A percentile compares a stretch with the other conserved stretches of the same genome.
Conservation (phyloP, 208 protist species). For the Leishmania lainsoni region DNA sequence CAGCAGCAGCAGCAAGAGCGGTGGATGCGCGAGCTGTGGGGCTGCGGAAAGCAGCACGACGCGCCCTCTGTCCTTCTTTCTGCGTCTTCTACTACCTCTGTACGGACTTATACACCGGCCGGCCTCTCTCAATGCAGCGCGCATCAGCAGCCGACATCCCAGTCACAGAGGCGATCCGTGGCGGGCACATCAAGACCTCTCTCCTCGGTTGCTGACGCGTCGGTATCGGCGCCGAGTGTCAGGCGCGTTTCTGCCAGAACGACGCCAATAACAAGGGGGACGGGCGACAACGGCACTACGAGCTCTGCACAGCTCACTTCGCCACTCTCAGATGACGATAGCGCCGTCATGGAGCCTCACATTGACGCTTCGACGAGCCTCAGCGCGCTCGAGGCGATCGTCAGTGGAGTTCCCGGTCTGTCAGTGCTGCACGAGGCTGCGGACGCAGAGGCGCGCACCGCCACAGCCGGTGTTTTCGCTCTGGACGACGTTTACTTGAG, state of each 20-base stretch:
- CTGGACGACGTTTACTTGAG: slow-evolving; percentile 27
- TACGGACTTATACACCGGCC: neutral
- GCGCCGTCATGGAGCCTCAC: neutral
- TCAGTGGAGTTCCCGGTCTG: too few relatives aligned
- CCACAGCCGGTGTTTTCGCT: slow-evolving; percentile 18
- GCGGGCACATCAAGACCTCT: neutral
- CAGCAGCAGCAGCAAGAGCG: neutral
- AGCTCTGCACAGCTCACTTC: neutral
- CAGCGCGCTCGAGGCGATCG: neutral
- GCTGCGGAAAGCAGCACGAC: neutral
- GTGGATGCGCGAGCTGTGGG: slow-evolving; percentile 15
- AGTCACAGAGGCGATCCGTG: neutral
- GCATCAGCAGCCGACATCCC: neutral
- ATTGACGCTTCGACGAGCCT: neutral
- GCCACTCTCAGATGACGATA: neutral
- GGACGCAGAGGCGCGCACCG: neutral
- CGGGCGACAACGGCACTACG: neutral
- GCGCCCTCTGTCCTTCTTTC: neutral
- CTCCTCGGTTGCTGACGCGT: neutral
- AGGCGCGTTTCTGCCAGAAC: neutral
- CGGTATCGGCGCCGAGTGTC: neutral
- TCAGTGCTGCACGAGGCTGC: too few relatives aligned
- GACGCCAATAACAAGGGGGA: neutral
- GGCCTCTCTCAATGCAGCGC: neutral
- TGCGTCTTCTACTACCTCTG: neutral